phyloP scores from a whole-genome alignment of 2,329 filamentous ascomycete genomes.

The Neopestalotiopsis clavispora region DNA sequence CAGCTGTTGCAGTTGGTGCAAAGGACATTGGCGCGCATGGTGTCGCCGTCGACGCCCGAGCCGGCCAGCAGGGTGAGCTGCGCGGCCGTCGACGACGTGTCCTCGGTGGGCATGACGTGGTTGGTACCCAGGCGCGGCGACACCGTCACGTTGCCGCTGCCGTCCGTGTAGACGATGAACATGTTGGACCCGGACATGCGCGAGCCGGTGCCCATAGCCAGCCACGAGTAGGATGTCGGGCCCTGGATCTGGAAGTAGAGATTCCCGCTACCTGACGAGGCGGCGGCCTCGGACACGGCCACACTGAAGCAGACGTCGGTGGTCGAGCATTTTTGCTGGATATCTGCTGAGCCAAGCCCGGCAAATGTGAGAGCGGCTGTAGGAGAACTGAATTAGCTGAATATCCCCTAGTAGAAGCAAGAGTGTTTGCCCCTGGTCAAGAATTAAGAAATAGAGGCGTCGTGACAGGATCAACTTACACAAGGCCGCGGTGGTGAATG shows the following conservation, averaged over 20 bases:
- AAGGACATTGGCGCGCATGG: conserved; percentile 65
- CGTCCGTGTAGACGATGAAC: conserved; percentile 66
- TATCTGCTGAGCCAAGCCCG: conserved; percentile 30
- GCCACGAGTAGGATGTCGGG: conserved; percentile 58
- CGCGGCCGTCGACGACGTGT: conserved; percentile 43
- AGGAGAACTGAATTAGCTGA: neutral
- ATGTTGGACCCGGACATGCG: conserved; percentile 63
- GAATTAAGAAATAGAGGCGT: neutral
- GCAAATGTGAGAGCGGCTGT: conserved; percentile 28
- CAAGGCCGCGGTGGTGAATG: conserved; percentile 23
- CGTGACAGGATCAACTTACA: conserved; percentile 25
- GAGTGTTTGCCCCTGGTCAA: neutral
- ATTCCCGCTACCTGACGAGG: conserved; percentile 54
- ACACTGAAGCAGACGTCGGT: conserved; percentile 58
- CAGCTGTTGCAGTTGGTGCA: conserved; percentile 59
- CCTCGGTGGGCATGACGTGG: conserved; percentile 52
- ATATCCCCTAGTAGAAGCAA: too few relatives aligned
- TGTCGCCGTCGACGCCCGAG: conserved; percentile 56
- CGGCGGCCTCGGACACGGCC: conserved; percentile 56
- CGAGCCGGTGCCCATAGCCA: conserved; percentile 61
- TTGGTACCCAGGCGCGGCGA: conserved; percentile 58
- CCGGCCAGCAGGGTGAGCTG: conserved; percentile 60
- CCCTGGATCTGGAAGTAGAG: conserved; percentile 67
- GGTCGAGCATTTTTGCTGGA: conserved; percentile 46
- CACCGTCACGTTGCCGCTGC: conserved; percentile 63